A percentile compares a stretch with the other conserved stretches of the same genome.
These are phyloP conservation scores for Malassezia globosa DNA, from an alignment of 1,284 basidiomycete genomes.

Conservation along the genomic window DNA sequence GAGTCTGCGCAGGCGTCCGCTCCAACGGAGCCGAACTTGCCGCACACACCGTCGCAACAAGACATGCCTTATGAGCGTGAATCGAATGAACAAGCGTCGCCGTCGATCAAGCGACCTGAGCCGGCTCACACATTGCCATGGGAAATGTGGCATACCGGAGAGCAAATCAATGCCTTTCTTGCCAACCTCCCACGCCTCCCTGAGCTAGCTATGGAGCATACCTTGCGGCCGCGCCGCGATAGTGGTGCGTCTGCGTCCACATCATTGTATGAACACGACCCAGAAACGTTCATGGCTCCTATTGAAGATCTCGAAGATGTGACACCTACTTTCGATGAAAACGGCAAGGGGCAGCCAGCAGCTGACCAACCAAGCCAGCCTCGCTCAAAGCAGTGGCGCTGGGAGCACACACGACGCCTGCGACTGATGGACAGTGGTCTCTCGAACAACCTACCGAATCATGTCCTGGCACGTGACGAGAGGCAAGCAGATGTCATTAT, in stretches of 20 bases:
- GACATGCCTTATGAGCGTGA: background rate
- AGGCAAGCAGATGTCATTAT: constrained; percentile 36
- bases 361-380: background rate
- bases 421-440: constrained; percentile 41
- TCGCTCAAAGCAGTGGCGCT: constrained; percentile 6
- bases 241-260: constrained; percentile 13
- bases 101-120: background rate
- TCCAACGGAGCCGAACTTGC: background rate
- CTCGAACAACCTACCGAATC: constrained; percentile 45
- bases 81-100: no score
- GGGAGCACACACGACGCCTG: constrained; percentile 22
- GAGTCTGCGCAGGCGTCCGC: background rate
- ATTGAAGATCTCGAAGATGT: constrained; percentile 4
- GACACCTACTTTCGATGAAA: background rate
- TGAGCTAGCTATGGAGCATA: background rate
- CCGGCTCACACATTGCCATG: background rate
- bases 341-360: no score
- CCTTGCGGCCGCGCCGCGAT: constrained; percentile 5
- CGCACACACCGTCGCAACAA: no score
- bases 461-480: constrained; percentile 28
- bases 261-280: constrained; percentile 9
- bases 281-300: constrained; percentile 17
- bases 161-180: constrained; percentile 1
- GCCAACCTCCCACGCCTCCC: constrained; percentile 2
- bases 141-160: background rate